A percentile compares a stretch with the other conserved stretches of the same genome.
phyloP scores from a whole-genome alignment of 228 moss, liverwort and hornwort genomes.

The Sphagnum magellanicum region DNA sequence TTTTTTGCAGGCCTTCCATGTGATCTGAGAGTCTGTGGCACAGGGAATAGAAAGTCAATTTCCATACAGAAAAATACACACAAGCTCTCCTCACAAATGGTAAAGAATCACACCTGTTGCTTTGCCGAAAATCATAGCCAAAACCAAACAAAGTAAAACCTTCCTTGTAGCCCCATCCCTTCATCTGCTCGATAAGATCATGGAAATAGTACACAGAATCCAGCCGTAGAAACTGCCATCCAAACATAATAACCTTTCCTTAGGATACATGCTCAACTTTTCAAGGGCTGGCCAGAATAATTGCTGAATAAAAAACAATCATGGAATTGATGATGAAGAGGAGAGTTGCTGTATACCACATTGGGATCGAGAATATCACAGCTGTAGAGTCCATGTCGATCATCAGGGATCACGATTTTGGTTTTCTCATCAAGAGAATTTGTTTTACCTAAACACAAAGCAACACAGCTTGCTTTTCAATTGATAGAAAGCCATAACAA shows the following conservation, averaged over 20 bases:
- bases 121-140: slow-evolving; percentile 89
- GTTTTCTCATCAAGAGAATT: slow-evolving; percentile 54
- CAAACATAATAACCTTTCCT: too few species aligned
- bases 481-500: too few species aligned
- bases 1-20: slow-evolving; percentile 58
- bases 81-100: too few species aligned
- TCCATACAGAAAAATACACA: not conserved
- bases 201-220: slow-evolving; percentile 84
- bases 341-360: slow-evolving; percentile 24
- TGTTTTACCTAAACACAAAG: slow-evolving; percentile 39
- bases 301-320: too few species aligned
- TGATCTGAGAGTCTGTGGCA: slow-evolving; percentile 55
- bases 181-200: slow-evolving; percentile 68
- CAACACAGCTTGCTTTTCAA: not conserved
- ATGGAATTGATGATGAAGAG: too few species aligned
- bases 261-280: too few species aligned
- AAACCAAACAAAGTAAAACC: slow-evolving; percentile 83
- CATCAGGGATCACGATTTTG: slow-evolving; percentile 60
- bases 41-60: not conserved
- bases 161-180: slow-evolving; percentile 77
- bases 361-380: slow-evolving; percentile 81
- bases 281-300: too few species aligned
- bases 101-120: slow-evolving; percentile 47
- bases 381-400: slow-evolving; percentile 72
- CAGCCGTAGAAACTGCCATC: slow-evolving; percentile 62